A percentile compares a stretch with the other conserved stretches of the same genome.
These are phyloP conservation scores for Ogataea polymorpha DNA, from an alignment of 805 yeast genomes.

Conservation along the genomic window DNA sequence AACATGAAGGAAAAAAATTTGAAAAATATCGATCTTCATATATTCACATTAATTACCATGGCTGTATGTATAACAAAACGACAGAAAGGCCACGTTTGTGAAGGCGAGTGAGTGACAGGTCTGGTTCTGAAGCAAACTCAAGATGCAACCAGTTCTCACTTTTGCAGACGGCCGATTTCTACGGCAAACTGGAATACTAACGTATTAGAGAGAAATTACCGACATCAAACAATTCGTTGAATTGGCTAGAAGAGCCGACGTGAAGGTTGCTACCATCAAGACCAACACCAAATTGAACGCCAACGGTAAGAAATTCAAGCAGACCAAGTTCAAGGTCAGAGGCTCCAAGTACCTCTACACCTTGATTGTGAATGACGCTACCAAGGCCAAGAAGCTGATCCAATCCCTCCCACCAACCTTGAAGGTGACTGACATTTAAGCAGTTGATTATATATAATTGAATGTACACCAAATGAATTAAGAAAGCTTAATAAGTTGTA, in stretches of 20 bases:
- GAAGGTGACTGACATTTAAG: constrained; percentile 50
- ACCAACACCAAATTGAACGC: constrained; percentile 80
- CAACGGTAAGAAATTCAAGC: constrained; percentile 80
- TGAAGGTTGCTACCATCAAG: constrained; percentile 90
- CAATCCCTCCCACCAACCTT: constrained; percentile 96
- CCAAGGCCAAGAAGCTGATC: constrained; percentile 95
- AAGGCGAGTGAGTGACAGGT: background rate
- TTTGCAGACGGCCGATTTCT: no score
- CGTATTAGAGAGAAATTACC: constrained; percentile 63
- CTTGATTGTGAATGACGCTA: constrained; percentile 88
- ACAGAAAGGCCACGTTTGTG: background rate
- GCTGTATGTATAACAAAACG: constrained; percentile 23
- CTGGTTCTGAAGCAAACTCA: no score
- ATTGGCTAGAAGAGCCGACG: constrained; percentile 94
- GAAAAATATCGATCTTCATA: constrained; percentile 10
- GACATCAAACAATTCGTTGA: constrained; percentile 97
- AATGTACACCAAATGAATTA: constrained; percentile 6
- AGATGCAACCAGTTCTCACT: no score
- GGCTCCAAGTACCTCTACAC: constrained; percentile 94
- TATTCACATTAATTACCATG: constrained; percentile 21
- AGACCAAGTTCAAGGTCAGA: constrained; percentile 99
- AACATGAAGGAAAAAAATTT: constrained; percentile 3
- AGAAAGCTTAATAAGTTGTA: constrained; percentile 1
- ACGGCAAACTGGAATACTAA: constrained; percentile 16
- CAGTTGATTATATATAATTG: constrained; percentile 6